Conservation (phyloP, 2,329 filamentous ascomycete species). For the Emmonsiellopsis sp. region DNA sequence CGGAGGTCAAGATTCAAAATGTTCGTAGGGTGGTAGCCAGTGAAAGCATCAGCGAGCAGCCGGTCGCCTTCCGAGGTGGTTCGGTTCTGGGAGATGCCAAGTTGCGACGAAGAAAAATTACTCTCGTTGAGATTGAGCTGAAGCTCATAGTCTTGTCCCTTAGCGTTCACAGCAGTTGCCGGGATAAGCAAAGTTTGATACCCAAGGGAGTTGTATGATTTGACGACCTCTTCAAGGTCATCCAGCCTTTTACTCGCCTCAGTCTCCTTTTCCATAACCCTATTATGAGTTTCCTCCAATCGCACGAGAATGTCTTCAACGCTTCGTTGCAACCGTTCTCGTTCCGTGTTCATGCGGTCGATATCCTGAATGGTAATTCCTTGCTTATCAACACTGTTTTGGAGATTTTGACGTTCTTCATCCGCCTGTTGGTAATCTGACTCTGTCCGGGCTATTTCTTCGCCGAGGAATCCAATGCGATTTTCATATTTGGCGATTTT, state of each 20-base stretch:
- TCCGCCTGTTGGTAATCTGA: slow-evolving; percentile 71
- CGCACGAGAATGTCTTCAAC: slow-evolving; percentile 67
- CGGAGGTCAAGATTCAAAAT: slow-evolving; percentile 83
- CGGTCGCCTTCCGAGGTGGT: slow-evolving; percentile 56
- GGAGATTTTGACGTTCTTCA: slow-evolving; percentile 68
- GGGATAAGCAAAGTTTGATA: slow-evolving; percentile 93
- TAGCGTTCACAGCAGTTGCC: slow-evolving; percentile 71
- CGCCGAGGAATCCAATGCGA: slow-evolving; percentile 71
- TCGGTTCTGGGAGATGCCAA: slow-evolving; percentile 41
- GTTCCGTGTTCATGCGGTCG: slow-evolving; percentile 94
- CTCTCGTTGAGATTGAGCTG: slow-evolving; percentile 71
- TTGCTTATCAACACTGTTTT: slow-evolving; percentile 80
- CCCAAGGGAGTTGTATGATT: slow-evolving; percentile 85
- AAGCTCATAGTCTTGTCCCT: slow-evolving; percentile 77
- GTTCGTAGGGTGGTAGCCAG: slow-evolving; percentile 82
- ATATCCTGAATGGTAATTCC: slow-evolving; percentile 98
- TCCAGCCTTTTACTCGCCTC: slow-evolving; percentile 81
- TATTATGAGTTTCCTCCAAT: slow-evolving; percentile 76
- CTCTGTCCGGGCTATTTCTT: slow-evolving; percentile 72
- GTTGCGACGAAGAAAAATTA: slow-evolving; percentile 61
- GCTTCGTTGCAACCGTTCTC: slow-evolving; percentile 82
- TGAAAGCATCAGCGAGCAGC: slow-evolving; percentile 69
- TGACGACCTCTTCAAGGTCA: slow-evolving; percentile 81
- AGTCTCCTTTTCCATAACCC: slow-evolving; percentile 75
- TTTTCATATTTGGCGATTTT: slow-evolving; percentile 84